phyloP scores from a whole-genome alignment of 139 green algal species.

The Haematococcus sp. region DNA sequence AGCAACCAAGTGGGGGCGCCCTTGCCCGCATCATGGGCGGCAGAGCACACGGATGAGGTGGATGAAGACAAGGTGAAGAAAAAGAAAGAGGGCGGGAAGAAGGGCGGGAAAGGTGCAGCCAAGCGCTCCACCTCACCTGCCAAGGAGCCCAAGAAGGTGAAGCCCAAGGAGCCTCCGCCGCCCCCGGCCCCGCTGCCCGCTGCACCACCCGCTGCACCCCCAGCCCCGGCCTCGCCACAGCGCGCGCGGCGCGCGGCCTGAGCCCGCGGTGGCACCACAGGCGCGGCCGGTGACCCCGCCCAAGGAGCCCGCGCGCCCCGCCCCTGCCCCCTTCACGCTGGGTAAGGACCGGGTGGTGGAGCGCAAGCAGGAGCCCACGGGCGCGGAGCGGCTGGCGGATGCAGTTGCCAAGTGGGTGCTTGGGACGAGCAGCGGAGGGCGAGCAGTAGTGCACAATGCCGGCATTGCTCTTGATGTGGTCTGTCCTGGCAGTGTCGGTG shows the following conservation, averaged over 20 bases:
- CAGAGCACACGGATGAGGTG: no score
- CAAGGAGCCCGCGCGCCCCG: background rate
- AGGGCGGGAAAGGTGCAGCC: no score
- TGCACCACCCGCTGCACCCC: background rate
- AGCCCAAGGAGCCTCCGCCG: background rate
- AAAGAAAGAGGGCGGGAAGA: no score
- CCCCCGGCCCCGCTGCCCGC: background rate
- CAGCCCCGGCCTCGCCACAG: background rate
- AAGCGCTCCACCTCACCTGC: no score
- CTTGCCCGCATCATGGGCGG: no score
- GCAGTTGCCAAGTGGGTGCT: background rate
- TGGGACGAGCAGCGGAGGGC: no score
- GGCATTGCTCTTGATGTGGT: no score
- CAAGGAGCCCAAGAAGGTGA: conserved; percentile 1
- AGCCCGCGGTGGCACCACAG: background rate
- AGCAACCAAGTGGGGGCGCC: no score
- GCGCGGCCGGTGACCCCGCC: background rate
- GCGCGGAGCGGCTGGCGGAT: background rate
- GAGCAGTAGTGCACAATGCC: no score
- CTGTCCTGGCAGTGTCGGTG: no score
- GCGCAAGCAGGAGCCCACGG: conserved; percentile 1
- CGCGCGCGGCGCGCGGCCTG: background rate
- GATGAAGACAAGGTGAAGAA: no score
- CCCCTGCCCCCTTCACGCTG: background rate
- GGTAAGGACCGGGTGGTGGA: background rate